Evolutionary conservation across 495 filamentous ascomycete species (phyloP), one percentile per base, ranked within the genome.

Genomic region (Hypoxylon trugodes): DNA sequence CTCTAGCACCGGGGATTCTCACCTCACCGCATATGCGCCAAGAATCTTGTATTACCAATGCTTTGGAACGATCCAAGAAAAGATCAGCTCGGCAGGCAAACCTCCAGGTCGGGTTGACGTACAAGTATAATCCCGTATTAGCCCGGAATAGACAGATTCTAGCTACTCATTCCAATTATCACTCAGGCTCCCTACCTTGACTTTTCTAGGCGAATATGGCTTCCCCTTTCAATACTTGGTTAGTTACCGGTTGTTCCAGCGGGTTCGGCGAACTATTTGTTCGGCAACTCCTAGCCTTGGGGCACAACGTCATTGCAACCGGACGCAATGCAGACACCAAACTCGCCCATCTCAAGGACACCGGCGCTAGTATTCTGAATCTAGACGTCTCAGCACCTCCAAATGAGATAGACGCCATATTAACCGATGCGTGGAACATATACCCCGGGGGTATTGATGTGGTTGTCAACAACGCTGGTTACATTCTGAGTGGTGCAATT

Each of bases 391-490:
- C 77, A 2, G 69, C 76, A 8, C 61, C 78, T 48, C 38, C 72
- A 7, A 68, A 72, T 7, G 40, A 12, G 5, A 77, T 85, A 52
- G 55, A 71, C 9, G 55, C 68, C 1, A 73, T 71, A 12, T 66
- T 85, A 15, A 25, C 66, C 3, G 35, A 68, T 0, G 76, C 78
- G 1, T 68, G 65, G 65, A 19, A 13, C 19, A 6, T 68, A 2
- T 68, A 59, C 19, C 59, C 65, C 0, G 46, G 26, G 3, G 65
- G 65, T 19, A 80, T 86, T 52, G 82, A 86, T 55, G 78, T 85
- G 5, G 70, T 85, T 6, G 77, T 85, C 37, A 86, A 86, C 71
- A 87, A 85, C 50, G 84, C 84, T 2, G 84, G 84, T 3, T 79
- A 78, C 36, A 72, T 74, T 19, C 61, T 80, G 5, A 64, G 70